A percentile compares a stretch with the other conserved stretches of the same genome.
Conservation (phyloP, 441 rosid species). For the Cnidoscolus chayamansa region DNA sequence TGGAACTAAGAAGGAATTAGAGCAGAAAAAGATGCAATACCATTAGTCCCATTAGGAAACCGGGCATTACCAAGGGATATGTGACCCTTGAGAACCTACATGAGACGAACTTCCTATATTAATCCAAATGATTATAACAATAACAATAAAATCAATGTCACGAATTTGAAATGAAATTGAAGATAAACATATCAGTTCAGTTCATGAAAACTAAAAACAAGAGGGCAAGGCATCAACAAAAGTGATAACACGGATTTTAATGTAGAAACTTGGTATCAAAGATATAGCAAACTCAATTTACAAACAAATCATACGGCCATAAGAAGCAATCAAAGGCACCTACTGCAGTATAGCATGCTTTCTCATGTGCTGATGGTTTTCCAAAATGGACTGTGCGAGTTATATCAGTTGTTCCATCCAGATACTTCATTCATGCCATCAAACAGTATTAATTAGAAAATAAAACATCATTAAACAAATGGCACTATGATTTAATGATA, state of each 20-base stretch:
- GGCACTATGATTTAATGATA: not conserved
- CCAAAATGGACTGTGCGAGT: conserved; percentile 98
- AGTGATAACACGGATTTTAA: not conserved
- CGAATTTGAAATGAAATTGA: not conserved
- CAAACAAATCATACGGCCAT: not conserved
- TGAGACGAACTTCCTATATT: not conserved
- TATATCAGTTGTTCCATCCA: conserved; percentile 95
- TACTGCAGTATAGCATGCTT: conserved; percentile 85
- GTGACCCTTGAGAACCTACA: conserved; percentile 91
- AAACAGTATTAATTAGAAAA: conserved; percentile 16
- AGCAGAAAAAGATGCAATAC: conserved; percentile 33
- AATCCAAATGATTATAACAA: not conserved
- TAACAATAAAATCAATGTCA: not conserved
- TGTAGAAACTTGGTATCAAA: not conserved
- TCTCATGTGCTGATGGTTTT: conserved; percentile 82
- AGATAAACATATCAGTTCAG: not conserved
- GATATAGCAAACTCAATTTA: not conserved
- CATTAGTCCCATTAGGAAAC: conserved; percentile 89
- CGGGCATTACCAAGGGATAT: conserved; percentile 76
- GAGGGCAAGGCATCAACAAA: too few relatives aligned
- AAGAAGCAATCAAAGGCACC: conserved; percentile 26
- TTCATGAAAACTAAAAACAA: not conserved
- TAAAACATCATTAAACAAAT: conserved; percentile 22
- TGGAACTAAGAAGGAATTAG: not conserved
- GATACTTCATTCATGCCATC: conserved; percentile 50